Base-by-base conservation (phyloP, 179 eudicot species). In the Patellifolia procumbens region DNA sequence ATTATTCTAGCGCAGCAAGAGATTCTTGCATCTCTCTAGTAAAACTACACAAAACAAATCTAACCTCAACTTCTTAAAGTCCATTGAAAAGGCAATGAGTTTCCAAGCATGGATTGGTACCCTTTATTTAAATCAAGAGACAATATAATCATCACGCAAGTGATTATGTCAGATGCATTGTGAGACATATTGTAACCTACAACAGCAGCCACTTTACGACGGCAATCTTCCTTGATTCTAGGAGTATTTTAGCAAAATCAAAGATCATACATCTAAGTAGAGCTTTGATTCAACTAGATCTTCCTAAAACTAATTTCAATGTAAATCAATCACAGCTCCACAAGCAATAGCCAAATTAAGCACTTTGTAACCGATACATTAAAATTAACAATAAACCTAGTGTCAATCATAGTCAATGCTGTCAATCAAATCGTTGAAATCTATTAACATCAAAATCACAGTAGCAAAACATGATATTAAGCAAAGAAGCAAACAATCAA, bases 341-440 rank as follows among this genome's bases (percentile, higher is more conserved):
- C 7, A 62, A 37, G 32, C 70, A 49, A 48, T 46, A 70, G 67
- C 22, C 17, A 48, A 66, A 71, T 62, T 39, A 45, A 34, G 32
- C 61, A 20, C 1, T 51, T n/a, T 29, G 15, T 4, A 48, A 32
- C 9, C n/a, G 7, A 16, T 20, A 11, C 59, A 15, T 13, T 45
- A 68, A 46, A 22, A 43, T 24, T 46, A 8, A 70, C 61, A 59
- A 19, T 28, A 68, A 12, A 68, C 4, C 56, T 12, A 69, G 15
- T 24, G 46, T 69, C 22, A 28, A 62, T 45, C 35, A 53, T 45
- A 70, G 28, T 60, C 62, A 60, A 34, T 61, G n/a, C 3, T 61
- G 15, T 28, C 35, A 15, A 73, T 37, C 39, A 35, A 13, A 68
- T 46, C 69, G 35, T 4, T 7, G 3, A n/a, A 6, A 70, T 37